phyloP scores from a whole-genome alignment of 495 filamentous ascomycete species.

The Penicillium simplicissimum region DNA sequence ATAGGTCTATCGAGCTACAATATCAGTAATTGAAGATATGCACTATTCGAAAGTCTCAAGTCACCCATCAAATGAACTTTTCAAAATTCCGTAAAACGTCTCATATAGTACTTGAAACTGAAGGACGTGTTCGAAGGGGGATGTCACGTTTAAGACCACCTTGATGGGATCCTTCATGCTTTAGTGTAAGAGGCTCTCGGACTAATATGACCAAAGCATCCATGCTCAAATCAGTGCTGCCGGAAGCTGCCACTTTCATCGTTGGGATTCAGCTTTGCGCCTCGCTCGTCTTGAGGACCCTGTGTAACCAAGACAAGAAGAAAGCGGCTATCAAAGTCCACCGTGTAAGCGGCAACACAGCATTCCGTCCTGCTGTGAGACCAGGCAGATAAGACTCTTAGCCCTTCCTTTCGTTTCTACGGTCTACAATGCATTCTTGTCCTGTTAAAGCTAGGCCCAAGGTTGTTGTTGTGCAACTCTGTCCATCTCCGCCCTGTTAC shows the following conservation, averaged over 20 bases:
- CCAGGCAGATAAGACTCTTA: slow-evolving; percentile 5
- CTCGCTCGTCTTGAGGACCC: background rate
- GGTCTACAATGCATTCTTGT: slow-evolving; percentile 12
- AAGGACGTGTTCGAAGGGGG: slow-evolving; percentile 20
- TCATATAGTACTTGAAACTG: background rate
- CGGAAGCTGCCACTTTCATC: slow-evolving; percentile 18
- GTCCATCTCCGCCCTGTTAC: slow-evolving; percentile 24
- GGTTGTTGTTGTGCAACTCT: slow-evolving; percentile 23
- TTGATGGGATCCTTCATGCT: background rate
- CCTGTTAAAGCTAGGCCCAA: background rate
- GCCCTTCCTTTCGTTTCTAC: slow-evolving; percentile 14
- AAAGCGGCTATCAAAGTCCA: slow-evolving; percentile 19
- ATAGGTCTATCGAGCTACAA: background rate
- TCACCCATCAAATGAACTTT: background rate
- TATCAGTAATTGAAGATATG: background rate
- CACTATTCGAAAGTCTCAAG: background rate
- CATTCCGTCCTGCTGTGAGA: slow-evolving; percentile 27
- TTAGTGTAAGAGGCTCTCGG: background rate
- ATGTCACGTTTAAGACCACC: background rate
- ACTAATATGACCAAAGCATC: slow-evolving; percentile 2
- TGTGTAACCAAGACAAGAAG: slow-evolving; percentile 12
- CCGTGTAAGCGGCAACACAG: slow-evolving; percentile 24
- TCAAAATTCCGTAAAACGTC: background rate
- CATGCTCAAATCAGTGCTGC: slow-evolving; percentile 8
- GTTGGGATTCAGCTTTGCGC: slow-evolving; percentile 8